A percentile compares a stretch with the other conserved stretches of the same genome.
Conservation (phyloP, 208 protist species). For the Leishmania mexicana region DNA sequence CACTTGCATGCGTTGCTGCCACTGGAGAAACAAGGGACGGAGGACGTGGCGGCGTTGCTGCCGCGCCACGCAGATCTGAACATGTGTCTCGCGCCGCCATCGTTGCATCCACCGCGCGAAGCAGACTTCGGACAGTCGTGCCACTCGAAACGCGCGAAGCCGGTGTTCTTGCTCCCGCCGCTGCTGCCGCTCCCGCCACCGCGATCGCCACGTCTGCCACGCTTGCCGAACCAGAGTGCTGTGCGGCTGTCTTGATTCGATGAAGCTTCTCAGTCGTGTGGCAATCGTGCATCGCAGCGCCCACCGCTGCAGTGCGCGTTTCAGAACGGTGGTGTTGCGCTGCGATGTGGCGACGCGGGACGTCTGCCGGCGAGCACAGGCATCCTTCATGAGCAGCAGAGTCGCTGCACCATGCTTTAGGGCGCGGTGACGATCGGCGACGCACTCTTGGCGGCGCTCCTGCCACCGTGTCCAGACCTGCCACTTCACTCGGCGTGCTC, state of each 20-base stretch:
- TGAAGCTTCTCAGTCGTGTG: not conserved
- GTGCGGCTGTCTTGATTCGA: not conserved
- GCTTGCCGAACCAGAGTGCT: not conserved
- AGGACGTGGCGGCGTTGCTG: conserved; percentile 4
- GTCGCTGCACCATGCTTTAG: not conserved
- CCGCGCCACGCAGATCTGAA: conserved; percentile 3
- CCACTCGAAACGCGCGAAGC: conserved; percentile 6
- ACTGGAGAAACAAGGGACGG: conserved; percentile 14
- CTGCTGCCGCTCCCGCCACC: not conserved
- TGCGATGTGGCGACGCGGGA: not conserved
- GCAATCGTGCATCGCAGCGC: not conserved
- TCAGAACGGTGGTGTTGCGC: not conserved
- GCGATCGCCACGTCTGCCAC: conserved; percentile 3
- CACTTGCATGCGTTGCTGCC: conserved; percentile 22
- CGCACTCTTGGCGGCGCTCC: not conserved
- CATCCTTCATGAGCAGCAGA: conserved; percentile 2
- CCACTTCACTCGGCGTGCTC: conserved; percentile 6
- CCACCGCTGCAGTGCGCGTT: conserved; percentile 8
- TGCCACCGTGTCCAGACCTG: conserved; percentile 23
- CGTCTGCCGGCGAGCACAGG: not conserved
- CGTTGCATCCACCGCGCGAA: conserved; percentile 12
- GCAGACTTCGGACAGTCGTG: not conserved
- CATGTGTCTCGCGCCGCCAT: conserved; percentile 4
- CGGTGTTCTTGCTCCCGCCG: not conserved
- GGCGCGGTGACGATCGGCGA: conserved; percentile 5